Evolutionary conservation across 2,329 filamentous ascomycete species (phyloP).

Genomic region (Ophiocordyceps polyrhachis-furcata): DNA sequence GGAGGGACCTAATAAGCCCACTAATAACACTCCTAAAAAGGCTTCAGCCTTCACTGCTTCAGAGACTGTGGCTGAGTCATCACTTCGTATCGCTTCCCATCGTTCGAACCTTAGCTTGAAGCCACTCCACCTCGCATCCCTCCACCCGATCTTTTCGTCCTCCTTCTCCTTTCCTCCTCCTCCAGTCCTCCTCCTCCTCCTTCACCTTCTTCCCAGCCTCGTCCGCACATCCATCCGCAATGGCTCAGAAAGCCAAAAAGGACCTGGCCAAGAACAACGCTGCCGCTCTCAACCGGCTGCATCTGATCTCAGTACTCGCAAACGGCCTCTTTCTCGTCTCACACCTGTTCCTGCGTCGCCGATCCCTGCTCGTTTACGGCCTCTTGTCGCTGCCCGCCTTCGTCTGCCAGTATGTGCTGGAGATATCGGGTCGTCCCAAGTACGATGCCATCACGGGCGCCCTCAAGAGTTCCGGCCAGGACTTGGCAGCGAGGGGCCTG

Average conservation of each 20-base stretch:
- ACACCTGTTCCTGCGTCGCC: slow-evolving; percentile 46
- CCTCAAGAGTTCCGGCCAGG: slow-evolving; percentile 66
- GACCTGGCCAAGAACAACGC: slow-evolving; percentile 61
- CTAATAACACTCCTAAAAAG: neutral
- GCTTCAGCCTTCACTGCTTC: neutral
- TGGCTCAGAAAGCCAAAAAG: slow-evolving; percentile 47
- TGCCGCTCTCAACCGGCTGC: slow-evolving; percentile 60
- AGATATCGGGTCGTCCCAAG: slow-evolving; percentile 63
- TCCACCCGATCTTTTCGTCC: too few species aligned
- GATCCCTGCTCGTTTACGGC: slow-evolving; percentile 49
- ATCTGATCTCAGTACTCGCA: slow-evolving; percentile 53
- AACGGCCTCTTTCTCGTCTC: slow-evolving; percentile 60
- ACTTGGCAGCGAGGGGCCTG: slow-evolving; percentile 69
- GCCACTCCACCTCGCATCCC: too few species aligned
- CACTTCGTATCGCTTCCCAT: neutral
- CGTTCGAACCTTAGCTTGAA: too few species aligned
- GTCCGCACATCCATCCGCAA: slow-evolving; percentile 9
- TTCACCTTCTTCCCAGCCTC: neutral
- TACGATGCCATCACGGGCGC: slow-evolving; percentile 44
- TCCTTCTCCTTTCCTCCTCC: too few species aligned
- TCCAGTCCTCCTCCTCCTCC: neutral
- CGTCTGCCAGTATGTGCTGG: slow-evolving; percentile 68
- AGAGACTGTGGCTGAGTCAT: neutral
- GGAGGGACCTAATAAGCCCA: neutral
- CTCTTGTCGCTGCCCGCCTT: slow-evolving; percentile 58